These are phyloP conservation scores for Alternaria tenuissima DNA, from an alignment of 2,329 filamentous ascomycete genomes.

Conservation along the genomic window DNA sequence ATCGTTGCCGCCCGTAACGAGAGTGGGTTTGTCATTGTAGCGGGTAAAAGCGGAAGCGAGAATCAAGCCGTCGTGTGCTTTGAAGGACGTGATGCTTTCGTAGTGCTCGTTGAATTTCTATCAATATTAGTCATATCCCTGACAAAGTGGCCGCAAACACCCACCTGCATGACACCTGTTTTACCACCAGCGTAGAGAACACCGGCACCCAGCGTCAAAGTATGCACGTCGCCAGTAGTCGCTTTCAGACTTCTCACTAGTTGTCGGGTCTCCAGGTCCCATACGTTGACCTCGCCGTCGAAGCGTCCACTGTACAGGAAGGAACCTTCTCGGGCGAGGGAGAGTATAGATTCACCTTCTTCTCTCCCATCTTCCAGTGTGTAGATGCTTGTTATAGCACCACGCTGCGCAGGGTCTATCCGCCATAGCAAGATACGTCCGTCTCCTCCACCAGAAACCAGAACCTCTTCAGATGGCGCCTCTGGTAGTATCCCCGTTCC, in stretches of 20 bases:
- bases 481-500: constrained; percentile 76
- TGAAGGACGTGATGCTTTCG: constrained; percentile 78
- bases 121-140: constrained; percentile 25
- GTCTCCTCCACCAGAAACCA: constrained; percentile 92
- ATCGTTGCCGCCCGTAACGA: constrained; percentile 94
- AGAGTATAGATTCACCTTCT: constrained; percentile 71
- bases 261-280: constrained; percentile 95
- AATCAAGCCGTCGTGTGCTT: constrained; percentile 86
- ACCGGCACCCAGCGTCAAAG: constrained; percentile 84
- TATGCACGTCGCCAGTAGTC: constrained; percentile 83
- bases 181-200: constrained; percentile 88
- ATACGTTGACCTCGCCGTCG: constrained; percentile 88
- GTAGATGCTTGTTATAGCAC: constrained; percentile 75
- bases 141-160: background rate
- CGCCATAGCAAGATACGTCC: constrained; percentile 96
- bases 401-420: constrained; percentile 66
- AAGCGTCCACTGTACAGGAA: constrained; percentile 92
- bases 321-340: constrained; percentile 84
- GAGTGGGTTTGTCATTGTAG: constrained; percentile 77
- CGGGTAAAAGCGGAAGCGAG: constrained; percentile 81
- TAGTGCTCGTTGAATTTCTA: constrained; percentile 83
- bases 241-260: constrained; percentile 85
- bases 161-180: constrained; percentile 83
- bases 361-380: constrained; percentile 66
- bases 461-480: constrained; percentile 74